Percentiles rank a stretch among this genome's conserved stretches.
Conservation (phyloP, 768 basidiomycete species). For the Trametes villosa region DNA sequence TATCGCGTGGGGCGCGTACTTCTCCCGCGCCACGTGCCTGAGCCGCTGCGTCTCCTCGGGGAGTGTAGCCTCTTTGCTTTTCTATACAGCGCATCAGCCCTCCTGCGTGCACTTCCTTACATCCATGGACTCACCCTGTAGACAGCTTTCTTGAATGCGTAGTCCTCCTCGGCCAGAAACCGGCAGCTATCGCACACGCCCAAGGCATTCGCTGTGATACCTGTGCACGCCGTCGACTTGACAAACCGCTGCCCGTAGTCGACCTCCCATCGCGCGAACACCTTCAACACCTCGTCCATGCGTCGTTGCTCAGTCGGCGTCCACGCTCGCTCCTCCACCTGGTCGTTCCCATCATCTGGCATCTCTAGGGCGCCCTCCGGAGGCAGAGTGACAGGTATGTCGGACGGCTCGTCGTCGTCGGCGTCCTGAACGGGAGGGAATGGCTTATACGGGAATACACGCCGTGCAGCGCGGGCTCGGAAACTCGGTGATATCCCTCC, state of each 20-base stretch:
- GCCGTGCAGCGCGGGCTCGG: not conserved
- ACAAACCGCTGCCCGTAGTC: not conserved
- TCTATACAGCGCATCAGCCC: not conserved
- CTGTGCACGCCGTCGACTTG: not conserved
- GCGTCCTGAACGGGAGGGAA: not conserved
- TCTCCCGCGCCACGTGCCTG: conserved; percentile 1
- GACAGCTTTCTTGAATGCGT: not conserved
- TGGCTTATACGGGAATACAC: not conserved
- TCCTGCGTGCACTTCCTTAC: too few species aligned
- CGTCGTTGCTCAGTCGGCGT: not conserved
- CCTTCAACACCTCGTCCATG: not conserved
- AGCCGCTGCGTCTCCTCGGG: conserved; percentile 1
- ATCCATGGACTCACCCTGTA: not conserved
- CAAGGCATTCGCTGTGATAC: not conserved
- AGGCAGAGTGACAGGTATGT: too few species aligned
- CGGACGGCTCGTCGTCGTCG: too few species aligned
- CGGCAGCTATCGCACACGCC: not conserved
- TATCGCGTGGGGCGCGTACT: not conserved
- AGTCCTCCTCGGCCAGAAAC: not conserved
- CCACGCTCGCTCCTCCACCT: not conserved
- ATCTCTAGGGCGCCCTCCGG: too few species aligned
- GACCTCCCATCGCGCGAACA: conserved; percentile 8
- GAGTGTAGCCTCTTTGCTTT: not conserved
- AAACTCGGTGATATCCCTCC: conserved; percentile 2
- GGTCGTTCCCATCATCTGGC: not conserved